Base-by-base conservation (phyloP, 306 rosid species). In the Trifolium repens region DNA sequence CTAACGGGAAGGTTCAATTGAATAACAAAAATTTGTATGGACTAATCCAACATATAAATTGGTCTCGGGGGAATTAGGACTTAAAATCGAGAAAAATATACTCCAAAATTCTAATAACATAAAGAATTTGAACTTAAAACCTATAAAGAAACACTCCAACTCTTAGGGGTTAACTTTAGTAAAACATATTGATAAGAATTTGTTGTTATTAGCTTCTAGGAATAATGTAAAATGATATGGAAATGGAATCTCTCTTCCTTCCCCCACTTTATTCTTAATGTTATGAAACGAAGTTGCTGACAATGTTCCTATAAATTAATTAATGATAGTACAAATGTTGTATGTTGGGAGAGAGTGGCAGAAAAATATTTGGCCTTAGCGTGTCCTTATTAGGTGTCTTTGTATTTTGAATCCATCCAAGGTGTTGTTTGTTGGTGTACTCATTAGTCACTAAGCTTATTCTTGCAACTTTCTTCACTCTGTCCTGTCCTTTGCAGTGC, bases 351-450 rank as follows among this genome's bases (percentile, higher is more conserved):
- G 32, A 67, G 61, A 22, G 10, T 61, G 54, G 32, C 35, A 44
- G 35, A 71, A 22, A 52, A 65, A 57, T 39, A 52, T 3, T 5
- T 72, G 67, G 58, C 60, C 50, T 12, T 1, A 26, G 60, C 30
- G 50, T 77, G 82, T 67, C 85, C 76, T 77, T 82, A 82, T 74
- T 78, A 82, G 82, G 87, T 81, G 83, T 84, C 76, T 42, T 42
- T 72, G 64, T 44, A 27, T 66, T 9, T 9, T 58, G 64, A 2
- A 58, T 58, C 0, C 64, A 58, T 1, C 19, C 37, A 39, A 57
- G 62, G 34, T 40, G 77, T 34, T 59, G 75, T 11, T 24, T 67
- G 54, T 7, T 16, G 71, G 79, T 66, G 82, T 47, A 57, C 60
- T 76, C 70, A 70, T 35, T 69, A 67, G 65, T 71, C 57, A 27